phyloP scores from a whole-genome alignment of 495 filamentous ascomycete species.

The Schizothecium vesticola region DNA sequence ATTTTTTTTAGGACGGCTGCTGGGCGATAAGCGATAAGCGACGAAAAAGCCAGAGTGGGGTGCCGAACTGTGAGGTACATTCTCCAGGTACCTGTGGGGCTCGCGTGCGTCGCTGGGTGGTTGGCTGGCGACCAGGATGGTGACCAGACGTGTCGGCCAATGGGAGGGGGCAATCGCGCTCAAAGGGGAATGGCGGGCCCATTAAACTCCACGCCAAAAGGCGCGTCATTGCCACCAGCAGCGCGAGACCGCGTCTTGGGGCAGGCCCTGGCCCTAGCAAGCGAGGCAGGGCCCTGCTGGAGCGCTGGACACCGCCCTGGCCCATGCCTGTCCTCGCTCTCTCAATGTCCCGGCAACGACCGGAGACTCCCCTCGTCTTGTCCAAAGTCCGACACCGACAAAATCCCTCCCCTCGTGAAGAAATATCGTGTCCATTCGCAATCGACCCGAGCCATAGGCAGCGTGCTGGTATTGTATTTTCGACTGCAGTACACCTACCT shows the following conservation, averaged over 20 bases:
- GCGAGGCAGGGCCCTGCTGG: neutral
- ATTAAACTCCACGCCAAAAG: conserved; percentile 11
- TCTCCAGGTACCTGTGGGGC: neutral
- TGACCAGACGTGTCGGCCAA: conserved; percentile 17
- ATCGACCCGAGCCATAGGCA: neutral
- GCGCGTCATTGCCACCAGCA: conserved; percentile 19
- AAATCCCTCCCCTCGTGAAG: neutral
- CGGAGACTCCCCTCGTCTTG: neutral
- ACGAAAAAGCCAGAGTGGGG: neutral
- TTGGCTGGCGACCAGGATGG: neutral
- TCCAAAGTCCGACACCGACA: neutral
- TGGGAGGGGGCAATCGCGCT: conserved; percentile 17
- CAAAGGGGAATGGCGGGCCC: conserved; percentile 4
- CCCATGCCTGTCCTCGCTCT: neutral
- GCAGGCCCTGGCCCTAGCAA: neutral
- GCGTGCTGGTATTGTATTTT: neutral
- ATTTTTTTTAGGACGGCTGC: conserved; percentile 5
- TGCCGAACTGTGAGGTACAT: neutral
- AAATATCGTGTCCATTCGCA: neutral
- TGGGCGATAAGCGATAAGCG: neutral
- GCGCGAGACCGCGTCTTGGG: conserved; percentile 26
- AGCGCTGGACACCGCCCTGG: neutral
- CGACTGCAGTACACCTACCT: neutral
- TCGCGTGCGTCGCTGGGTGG: conserved; percentile 8
- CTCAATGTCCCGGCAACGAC: neutral